Conservation (phyloP, 83 land plant species). For the Larix sibirica region DNA sequence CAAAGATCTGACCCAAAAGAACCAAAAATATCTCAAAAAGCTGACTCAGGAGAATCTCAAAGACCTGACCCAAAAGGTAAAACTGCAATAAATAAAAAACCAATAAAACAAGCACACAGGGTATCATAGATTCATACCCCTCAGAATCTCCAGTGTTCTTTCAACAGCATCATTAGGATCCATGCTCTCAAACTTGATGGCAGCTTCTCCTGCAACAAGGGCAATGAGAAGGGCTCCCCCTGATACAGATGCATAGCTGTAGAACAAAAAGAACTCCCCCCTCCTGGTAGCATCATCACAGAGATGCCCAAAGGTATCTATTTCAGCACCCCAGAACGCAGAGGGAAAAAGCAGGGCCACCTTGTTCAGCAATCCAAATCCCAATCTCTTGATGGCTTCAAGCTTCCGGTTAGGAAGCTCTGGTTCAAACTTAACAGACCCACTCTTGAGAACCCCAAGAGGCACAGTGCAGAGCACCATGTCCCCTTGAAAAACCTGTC, state of each 20-base stretch:
- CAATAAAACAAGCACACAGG: neutral
- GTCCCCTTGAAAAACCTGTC: slow-evolving; percentile 83
- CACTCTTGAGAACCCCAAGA: slow-evolving; percentile 81
- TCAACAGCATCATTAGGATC: slow-evolving; percentile 70
- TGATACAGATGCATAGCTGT: slow-evolving; percentile 90
- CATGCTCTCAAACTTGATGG: slow-evolving; percentile 73
- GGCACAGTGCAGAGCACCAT: slow-evolving; percentile 95
- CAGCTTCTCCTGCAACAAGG: slow-evolving; percentile 97
- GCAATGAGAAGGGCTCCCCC: slow-evolving; percentile 95
- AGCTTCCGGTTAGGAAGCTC: slow-evolving; percentile 72
- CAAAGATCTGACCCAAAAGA: too few species aligned
- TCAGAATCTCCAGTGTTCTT: slow-evolving; percentile 59
- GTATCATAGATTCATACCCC: slow-evolving; percentile 27
- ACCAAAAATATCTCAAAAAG: too few species aligned
- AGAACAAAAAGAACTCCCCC: slow-evolving; percentile 94
- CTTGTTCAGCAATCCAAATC: slow-evolving; percentile 92
- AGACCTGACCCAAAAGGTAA: slow-evolving; percentile 2
- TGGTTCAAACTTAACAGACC: slow-evolving; percentile 74
- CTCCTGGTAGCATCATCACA: slow-evolving; percentile 63
- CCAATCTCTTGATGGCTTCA: slow-evolving; percentile 84
- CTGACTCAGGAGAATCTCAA: too few species aligned
- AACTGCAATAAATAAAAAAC: neutral
- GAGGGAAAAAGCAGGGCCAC: slow-evolving; percentile 91
- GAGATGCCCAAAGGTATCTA: slow-evolving; percentile 95
- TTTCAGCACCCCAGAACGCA: slow-evolving; percentile 82